A percentile compares a stretch with the other conserved stretches of the same genome.
Conservation (phyloP, 306 rosid species). For the Vicia faba region DNA sequence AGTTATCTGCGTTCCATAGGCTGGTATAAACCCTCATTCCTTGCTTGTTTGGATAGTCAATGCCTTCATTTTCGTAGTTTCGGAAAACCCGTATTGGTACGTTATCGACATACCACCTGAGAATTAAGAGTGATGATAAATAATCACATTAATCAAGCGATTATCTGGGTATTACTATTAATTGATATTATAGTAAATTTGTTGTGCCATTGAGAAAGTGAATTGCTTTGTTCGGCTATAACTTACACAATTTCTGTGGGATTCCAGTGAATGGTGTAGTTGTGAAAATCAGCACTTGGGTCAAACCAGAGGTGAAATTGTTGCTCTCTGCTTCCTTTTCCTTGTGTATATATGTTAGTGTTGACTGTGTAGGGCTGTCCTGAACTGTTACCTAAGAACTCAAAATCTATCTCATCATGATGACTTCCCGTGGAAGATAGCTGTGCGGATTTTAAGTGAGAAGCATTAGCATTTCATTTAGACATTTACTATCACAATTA, state of each 20-base stretch:
- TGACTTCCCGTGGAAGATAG: slow-evolving; percentile 59
- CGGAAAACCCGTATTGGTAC: slow-evolving; percentile 63
- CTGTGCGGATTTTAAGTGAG: slow-evolving; percentile 43
- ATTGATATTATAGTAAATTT: slow-evolving; percentile 2
- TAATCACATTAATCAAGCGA: neutral
- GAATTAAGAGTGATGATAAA: slow-evolving; percentile 3
- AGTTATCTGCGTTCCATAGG: slow-evolving; percentile 76
- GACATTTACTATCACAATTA: neutral
- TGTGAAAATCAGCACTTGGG: slow-evolving; percentile 70
- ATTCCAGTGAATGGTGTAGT: slow-evolving; percentile 81
- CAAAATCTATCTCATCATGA: slow-evolving; percentile 85
- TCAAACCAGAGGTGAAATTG: slow-evolving; percentile 81
- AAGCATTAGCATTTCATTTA: slow-evolving; percentile 35
- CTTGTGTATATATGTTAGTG: slow-evolving; percentile 62
- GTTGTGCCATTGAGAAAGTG: neutral
- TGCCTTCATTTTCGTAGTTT: slow-evolving; percentile 60
- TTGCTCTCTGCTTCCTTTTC: slow-evolving; percentile 68
- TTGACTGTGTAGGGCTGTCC: slow-evolving; percentile 78
- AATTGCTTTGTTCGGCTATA: slow-evolving; percentile 1
- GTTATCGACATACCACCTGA: slow-evolving; percentile 78
- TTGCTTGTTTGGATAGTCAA: slow-evolving; percentile 67
- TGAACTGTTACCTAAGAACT: slow-evolving; percentile 68
- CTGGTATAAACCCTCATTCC: slow-evolving; percentile 75
- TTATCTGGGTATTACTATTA: neutral
- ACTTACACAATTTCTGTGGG: slow-evolving; percentile 70